These are phyloP conservation scores for Trifolium pratense DNA, from an alignment of 306 rosid genomes.

Conservation along the genomic window DNA sequence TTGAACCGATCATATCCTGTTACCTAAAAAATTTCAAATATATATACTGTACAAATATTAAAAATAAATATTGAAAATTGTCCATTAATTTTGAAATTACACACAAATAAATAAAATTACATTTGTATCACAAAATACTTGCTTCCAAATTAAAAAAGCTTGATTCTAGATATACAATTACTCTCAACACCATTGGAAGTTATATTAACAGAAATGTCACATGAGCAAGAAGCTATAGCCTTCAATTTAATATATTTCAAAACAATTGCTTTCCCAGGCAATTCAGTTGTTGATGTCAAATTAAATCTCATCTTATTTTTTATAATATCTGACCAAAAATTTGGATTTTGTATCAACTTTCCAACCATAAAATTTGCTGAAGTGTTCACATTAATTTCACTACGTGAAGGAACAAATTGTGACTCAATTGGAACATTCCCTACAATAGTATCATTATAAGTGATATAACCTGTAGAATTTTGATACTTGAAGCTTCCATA, in stretches of 20 bases:
- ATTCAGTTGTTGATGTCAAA: slow-evolving; percentile 44
- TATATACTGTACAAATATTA: too few relatives aligned
- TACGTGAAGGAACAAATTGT: slow-evolving; percentile 37
- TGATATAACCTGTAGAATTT: slow-evolving; percentile 30
- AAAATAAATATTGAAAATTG: not conserved
- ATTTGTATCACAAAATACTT: not conserved
- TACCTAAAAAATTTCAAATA: too few relatives aligned
- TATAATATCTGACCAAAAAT: not conserved
- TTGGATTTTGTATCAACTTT: slow-evolving; percentile 26
- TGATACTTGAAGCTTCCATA: slow-evolving; percentile 40
- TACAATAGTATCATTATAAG: slow-evolving; percentile 32
- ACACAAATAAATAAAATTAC: not conserved
- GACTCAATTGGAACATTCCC: slow-evolving; percentile 43
- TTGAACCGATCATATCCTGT: too few relatives aligned
- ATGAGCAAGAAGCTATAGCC: slow-evolving; percentile 44
- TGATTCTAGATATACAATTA: slow-evolving; percentile 50
- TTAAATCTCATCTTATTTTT: slow-evolving; percentile 16
- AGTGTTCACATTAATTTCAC: slow-evolving; percentile 27
- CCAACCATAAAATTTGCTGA: slow-evolving; percentile 33
- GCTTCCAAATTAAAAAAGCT: slow-evolving; percentile 34
- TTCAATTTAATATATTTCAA: slow-evolving; percentile 51
- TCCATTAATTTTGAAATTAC: not conserved
- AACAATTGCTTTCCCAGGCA: slow-evolving; percentile 48
- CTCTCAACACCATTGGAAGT: slow-evolving; percentile 23
- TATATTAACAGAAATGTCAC: slow-evolving; percentile 50